These are phyloP conservation scores for Piper betle DNA, from an alignment of 164 flowering plant species.

Conservation along the genomic window DNA sequence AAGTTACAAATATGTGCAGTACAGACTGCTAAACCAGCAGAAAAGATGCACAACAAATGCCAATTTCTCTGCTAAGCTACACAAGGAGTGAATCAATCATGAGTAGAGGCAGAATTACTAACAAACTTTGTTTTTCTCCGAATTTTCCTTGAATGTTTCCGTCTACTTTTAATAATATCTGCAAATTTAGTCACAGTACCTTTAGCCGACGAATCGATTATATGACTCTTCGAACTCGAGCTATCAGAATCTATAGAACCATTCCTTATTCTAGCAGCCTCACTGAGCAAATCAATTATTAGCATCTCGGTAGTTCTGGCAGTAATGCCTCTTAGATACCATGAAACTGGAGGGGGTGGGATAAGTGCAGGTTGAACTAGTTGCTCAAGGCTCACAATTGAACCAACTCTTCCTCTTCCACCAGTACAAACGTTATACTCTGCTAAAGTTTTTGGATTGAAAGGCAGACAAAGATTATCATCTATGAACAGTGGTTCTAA, in stretches of 20 bases:
- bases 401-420: slow-evolving; percentile 85
- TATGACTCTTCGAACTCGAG: slow-evolving; percentile 1
- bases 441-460: slow-evolving; percentile 45
- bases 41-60: too few relatives aligned
- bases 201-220: slow-evolving; percentile 4
- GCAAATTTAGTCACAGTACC: slow-evolving; percentile 7
- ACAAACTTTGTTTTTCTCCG: slow-evolving; percentile 11
- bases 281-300: slow-evolving; percentile 53
- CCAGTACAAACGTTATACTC: slow-evolving; percentile 57
- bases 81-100: too few relatives aligned
- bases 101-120: too few relatives aligned
- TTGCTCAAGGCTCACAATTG: slow-evolving; percentile 63
- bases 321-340: slow-evolving; percentile 94
- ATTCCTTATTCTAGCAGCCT: slow-evolving; percentile 52
- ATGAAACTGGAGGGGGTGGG: slow-evolving; percentile 95
- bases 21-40: too few relatives aligned
- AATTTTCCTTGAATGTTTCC: slow-evolving; percentile 42
- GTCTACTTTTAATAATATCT: slow-evolving; percentile 51
- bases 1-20: too few relatives aligned
- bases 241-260: slow-evolving; percentile 15
- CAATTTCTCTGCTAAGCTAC: too few relatives aligned
- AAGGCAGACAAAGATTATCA: slow-evolving; percentile 48
- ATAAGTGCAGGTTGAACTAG: slow-evolving; percentile 79
- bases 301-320: slow-evolving; percentile 77
- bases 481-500: slow-evolving; percentile 75